Evolutionary conservation across 768 basidiomycete species (phyloP), one percentile per base, ranked within the genome.

Genomic region (Paxillus involutus): DNA sequence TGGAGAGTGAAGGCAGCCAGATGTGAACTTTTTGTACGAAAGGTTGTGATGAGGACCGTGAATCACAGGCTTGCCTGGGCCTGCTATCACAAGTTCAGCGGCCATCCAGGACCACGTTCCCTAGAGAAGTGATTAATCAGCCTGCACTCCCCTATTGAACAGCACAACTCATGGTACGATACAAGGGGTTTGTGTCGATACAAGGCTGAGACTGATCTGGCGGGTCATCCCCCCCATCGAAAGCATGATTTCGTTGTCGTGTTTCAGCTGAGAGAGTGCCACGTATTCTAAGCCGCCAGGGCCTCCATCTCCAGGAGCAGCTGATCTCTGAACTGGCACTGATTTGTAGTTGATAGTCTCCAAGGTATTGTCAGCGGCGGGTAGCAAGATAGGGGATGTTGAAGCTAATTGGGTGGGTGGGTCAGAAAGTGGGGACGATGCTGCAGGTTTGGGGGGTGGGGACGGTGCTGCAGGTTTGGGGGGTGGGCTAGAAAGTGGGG

Each of bases 21-120:
- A 21, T 21, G 21, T 21, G 21, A 21, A 3, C 21, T 2, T 21
- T 21, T 21, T 21, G 21, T 21, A 21, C 3, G 21, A 21, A 26
- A 26, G 26, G 26, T 26, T 3, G 4, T 26, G 4, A 26, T 26
- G 26, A 6, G 26, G 26, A 26, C 26, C 26, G 4, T 26, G 26
- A 26, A 26, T 26, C 26, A 26, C 26, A 26, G 26, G 26, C 26
- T 26, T 26, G 26, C 26, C 26, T 16, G 37, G 7, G 13, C 49
- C 49, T 30, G 26, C 39, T 36, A 49, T 29, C 21, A 42, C 40
- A 29, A 49, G 49, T 29, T 42, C 49, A 11, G 39, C 29, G 1
- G 24, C 39, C 49, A 49, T 49, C 49, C 49, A 42, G 8, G 49
- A 49, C 39, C 49, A 49, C 12, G 6, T 49, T 16, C 30, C 40